These are phyloP conservation scores for Suillus placidus DNA, from an alignment of 768 basidiomycete genomes.

Conservation along the genomic window DNA sequence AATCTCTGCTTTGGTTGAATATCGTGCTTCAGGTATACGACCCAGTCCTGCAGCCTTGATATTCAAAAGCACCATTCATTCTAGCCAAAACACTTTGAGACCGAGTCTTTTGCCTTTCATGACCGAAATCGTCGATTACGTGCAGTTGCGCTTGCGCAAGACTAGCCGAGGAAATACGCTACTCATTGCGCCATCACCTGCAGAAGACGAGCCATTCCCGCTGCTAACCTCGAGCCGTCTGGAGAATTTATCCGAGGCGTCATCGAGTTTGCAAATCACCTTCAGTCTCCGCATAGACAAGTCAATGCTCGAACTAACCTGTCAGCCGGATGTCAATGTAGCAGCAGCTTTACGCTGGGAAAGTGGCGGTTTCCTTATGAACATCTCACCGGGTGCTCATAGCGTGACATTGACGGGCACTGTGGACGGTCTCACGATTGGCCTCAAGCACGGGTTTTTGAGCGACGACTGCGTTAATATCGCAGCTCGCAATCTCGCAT, in stretches of 20 bases:
- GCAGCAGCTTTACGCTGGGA: conserved; percentile 89
- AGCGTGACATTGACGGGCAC: conserved; percentile 74
- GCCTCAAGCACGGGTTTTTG: conserved; percentile 83
- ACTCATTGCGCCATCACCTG: conserved; percentile 14
- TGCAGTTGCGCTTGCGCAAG: conserved; percentile 72
- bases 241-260: conserved; percentile 23
- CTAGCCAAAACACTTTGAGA: conserved; percentile 81
- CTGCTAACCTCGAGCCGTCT: conserved; percentile 23
- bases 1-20: conserved; percentile 84
- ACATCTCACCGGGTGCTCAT: conserved; percentile 72
- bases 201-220: conserved; percentile 10
- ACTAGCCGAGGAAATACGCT: conserved; percentile 35
- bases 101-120: conserved; percentile 87
- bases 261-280: conserved; percentile 67
- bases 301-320: conserved; percentile 84
- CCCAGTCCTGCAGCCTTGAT: conserved; percentile 64
- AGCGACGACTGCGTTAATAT: conserved; percentile 83
- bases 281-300: conserved; percentile 91
- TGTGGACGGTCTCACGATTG: conserved; percentile 79
- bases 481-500: conserved; percentile 79
- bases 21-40: conserved; percentile 56
- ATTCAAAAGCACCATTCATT: conserved; percentile 88
- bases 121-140: conserved; percentile 66
- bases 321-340: conserved; percentile 92
- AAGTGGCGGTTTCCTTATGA: conserved; percentile 88